phyloP scores from a whole-genome alignment of 306 rosid genomes.

The Hippophae tibetana region DNA sequence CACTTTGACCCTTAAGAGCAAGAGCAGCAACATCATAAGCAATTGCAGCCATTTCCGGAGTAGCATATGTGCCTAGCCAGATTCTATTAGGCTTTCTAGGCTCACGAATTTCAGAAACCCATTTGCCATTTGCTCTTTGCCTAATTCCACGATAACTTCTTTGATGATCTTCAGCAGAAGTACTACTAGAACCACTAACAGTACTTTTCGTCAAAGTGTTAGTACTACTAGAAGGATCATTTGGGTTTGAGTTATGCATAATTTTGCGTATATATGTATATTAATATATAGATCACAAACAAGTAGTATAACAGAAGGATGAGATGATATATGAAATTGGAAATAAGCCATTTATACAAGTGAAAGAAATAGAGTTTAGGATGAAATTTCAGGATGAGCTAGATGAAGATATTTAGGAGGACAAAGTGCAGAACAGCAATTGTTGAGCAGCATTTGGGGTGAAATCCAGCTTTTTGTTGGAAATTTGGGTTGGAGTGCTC shows the following conservation, averaged over 20 bases:
- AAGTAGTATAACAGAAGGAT: not conserved
- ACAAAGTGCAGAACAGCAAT: slow-evolving; percentile 48
- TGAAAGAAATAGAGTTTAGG: not conserved
- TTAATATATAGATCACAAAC: not conserved
- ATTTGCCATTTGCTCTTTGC: slow-evolving; percentile 44
- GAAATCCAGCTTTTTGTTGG: slow-evolving; percentile 41
- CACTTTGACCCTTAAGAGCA: slow-evolving; percentile 66
- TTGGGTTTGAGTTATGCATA: slow-evolving; percentile 26
- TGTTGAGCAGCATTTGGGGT: slow-evolving; percentile 37
- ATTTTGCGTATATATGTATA: not conserved
- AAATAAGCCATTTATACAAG: slow-evolving; percentile 42
- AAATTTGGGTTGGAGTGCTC: slow-evolving; percentile 34
- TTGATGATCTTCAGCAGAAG: slow-evolving; percentile 18
- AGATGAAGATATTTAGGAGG: not conserved
- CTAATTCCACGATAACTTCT: slow-evolving; percentile 40
- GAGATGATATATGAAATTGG: slow-evolving; percentile 10
- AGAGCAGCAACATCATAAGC: slow-evolving; percentile 93
- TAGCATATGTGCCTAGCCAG: slow-evolving; percentile 84
- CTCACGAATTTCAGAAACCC: slow-evolving; percentile 56
- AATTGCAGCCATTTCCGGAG: slow-evolving; percentile 89
- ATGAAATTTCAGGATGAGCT: not conserved
- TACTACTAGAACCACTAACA: not conserved
- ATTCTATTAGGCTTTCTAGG: slow-evolving; percentile 41
- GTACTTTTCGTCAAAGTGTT: not conserved
- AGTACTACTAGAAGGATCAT: not conserved